These are phyloP conservation scores for Candida mesenterica DNA, from an alignment of 1,139 yeast species.

Conservation along the genomic window DNA sequence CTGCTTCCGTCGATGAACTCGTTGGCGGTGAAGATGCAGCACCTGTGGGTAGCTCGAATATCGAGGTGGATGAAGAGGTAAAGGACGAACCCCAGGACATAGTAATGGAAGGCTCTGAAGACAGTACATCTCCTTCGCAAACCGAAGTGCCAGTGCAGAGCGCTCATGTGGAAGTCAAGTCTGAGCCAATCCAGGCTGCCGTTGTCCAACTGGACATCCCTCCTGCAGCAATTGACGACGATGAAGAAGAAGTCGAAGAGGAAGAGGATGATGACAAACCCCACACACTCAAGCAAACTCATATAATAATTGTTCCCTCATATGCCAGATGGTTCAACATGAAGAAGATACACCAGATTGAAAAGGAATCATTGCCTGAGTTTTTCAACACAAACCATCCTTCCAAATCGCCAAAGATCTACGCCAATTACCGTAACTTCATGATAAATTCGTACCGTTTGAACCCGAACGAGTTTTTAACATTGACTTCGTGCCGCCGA, in stretches of 20 bases:
- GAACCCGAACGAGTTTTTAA: constrained; percentile 89
- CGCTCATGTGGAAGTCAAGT: too few species aligned
- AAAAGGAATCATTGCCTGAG: constrained; percentile 80
- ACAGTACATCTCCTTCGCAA: background rate
- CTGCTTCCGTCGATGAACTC: background rate
- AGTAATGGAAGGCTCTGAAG: constrained; percentile 3
- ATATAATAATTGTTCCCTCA: constrained; percentile 88
- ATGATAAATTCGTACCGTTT: constrained; percentile 90
- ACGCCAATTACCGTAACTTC: constrained; percentile 85
- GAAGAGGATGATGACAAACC: constrained; percentile 7
- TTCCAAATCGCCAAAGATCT: constrained; percentile 85
- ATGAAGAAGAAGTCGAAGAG: constrained; percentile 5
- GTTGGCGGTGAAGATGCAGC: background rate
- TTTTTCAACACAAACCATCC: constrained; percentile 75
- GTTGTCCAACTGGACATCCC: constrained; percentile 1
- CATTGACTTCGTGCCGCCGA: constrained; percentile 92
- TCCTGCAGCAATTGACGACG: background rate
- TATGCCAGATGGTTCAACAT: constrained; percentile 89
- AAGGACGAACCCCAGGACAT: constrained; percentile 5
- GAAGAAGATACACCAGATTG: constrained; percentile 62
- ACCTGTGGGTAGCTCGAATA: background rate
- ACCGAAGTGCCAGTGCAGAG: too few species aligned
- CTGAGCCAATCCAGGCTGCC: too few species aligned
- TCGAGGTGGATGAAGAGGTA: constrained; percentile 1
- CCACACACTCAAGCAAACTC: constrained; percentile 57